Conservation (phyloP, 805 yeast species). For the Myxozyma vanderwaltii region DNA sequence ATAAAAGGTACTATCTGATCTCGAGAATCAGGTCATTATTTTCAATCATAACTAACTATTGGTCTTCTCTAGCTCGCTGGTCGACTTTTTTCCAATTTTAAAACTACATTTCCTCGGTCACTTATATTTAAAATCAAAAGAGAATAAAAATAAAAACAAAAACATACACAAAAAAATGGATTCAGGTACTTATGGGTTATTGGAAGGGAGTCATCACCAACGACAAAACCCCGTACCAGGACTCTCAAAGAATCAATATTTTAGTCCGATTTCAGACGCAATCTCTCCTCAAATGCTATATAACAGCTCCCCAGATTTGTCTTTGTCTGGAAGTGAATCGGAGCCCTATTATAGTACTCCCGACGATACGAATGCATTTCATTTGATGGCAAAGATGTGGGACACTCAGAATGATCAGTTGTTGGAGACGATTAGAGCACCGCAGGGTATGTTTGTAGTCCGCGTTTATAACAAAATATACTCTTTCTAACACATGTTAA, state of each 20-base stretch:
- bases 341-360: constrained; percentile 17
- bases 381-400: constrained; percentile 15
- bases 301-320: constrained; percentile 24
- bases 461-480: not conserved
- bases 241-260: constrained; percentile 3
- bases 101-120: constrained; percentile 3
- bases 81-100: constrained; percentile 10
- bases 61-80: constrained; percentile 21
- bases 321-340: constrained; percentile 21
- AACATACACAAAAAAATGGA: not conserved
- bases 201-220: not conserved
- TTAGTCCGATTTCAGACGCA: constrained; percentile 4
- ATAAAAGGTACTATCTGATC: not conserved
- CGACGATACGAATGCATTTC: not conserved
- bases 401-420: constrained; percentile 8
- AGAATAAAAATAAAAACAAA: not conserved
- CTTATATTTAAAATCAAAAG: not conserved
- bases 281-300: constrained; percentile 19
- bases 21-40: too few relatives aligned
- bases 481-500: too few relatives aligned
- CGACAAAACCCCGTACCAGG: not conserved
- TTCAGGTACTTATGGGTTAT: not conserved
- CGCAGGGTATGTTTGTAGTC: not conserved
- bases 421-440: not conserved
- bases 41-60: too few relatives aligned